These are phyloP conservation scores for Dipodascopsis uninucleata DNA, from an alignment of 805 yeast genomes.

Conservation along the genomic window DNA sequence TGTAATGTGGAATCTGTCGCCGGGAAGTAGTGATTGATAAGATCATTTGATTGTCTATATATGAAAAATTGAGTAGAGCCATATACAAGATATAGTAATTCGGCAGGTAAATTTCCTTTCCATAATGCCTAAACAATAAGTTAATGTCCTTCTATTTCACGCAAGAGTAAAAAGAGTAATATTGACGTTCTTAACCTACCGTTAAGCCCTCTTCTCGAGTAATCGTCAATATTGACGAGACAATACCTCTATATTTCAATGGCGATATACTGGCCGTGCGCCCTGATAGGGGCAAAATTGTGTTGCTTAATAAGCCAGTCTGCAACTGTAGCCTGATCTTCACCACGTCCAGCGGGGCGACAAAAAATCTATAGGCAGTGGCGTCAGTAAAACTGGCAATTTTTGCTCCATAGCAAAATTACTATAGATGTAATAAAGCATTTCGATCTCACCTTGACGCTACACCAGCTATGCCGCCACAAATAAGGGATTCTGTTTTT, in stretches of 20 bases:
- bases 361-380: slow-evolving; percentile 44
- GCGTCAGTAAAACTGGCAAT: neutral
- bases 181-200: slow-evolving; percentile 6
- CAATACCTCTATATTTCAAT: slow-evolving; percentile 16
- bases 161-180: neutral
- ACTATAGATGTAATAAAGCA: neutral
- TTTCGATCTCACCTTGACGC: slow-evolving; percentile 42
- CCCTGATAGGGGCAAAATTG: neutral
- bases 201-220: slow-evolving; percentile 59
- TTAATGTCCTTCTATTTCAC: neutral
- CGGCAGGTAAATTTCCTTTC: slow-evolving; percentile 96
- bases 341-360: slow-evolving; percentile 76
- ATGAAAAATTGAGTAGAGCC: slow-evolving; percentile 83
- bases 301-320: slow-evolving; percentile 24
- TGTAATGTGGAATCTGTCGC: slow-evolving; percentile 36
- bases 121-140: slow-evolving; percentile 55
- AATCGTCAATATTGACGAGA: slow-evolving; percentile 42
- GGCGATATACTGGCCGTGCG: neutral
- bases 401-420: neutral
- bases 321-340: slow-evolving; percentile 73
- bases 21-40: slow-evolving; percentile 36
- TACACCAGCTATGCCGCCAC: slow-evolving; percentile 72
- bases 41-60: slow-evolving; percentile 53
- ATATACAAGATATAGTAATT: slow-evolving; percentile 74
- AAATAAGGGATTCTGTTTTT: slow-evolving; percentile 56